Conservation (phyloP, 2,329 filamentous ascomycete genomes). For the Metarhizium anisopliae region DNA sequence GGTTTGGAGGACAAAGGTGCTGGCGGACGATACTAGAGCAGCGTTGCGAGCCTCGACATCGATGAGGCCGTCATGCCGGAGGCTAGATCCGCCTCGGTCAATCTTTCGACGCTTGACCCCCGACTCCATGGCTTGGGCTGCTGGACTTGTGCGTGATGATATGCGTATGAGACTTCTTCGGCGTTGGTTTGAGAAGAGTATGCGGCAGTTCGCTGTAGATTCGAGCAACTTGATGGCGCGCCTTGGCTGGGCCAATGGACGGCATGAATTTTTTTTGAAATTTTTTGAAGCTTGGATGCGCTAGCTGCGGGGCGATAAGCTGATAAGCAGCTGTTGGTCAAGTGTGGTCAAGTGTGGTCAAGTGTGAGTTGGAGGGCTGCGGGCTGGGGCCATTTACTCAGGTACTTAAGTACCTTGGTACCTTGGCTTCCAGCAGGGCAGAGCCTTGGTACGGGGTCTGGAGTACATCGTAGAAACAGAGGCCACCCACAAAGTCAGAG, state of each 20-base stretch:
- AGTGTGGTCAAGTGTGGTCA: neutral
- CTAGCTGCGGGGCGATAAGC: constrained; percentile 17
- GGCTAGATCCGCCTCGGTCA: constrained; percentile 26
- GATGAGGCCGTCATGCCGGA: constrained; percentile 27
- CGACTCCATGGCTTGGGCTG: constrained; percentile 30
- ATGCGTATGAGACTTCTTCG: neutral
- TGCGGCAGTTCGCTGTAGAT: neutral
- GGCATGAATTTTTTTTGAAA: constrained; percentile 4
- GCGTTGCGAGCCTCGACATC: constrained; percentile 31
- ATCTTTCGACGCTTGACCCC: constrained; percentile 41
- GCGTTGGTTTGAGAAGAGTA: neutral
- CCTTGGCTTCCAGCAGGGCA: no score
- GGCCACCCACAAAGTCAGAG: no score
- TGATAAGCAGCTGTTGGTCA: constrained; percentile 11
- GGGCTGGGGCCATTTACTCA: no score
- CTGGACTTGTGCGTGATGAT: neutral
- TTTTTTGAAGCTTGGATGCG: constrained; percentile 4
- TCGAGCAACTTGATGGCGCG: neutral
- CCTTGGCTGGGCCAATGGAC: neutral
- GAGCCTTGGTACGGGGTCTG: no score
- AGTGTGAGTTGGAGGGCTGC: no score
- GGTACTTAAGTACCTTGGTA: no score
- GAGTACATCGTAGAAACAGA: no score
- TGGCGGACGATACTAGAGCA: constrained; percentile 35
- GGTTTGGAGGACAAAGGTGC: constrained; percentile 49